These are phyloP conservation scores for Artemisia argyi DNA, from an alignment of 129 eudicot species.

Conservation along the genomic window DNA sequence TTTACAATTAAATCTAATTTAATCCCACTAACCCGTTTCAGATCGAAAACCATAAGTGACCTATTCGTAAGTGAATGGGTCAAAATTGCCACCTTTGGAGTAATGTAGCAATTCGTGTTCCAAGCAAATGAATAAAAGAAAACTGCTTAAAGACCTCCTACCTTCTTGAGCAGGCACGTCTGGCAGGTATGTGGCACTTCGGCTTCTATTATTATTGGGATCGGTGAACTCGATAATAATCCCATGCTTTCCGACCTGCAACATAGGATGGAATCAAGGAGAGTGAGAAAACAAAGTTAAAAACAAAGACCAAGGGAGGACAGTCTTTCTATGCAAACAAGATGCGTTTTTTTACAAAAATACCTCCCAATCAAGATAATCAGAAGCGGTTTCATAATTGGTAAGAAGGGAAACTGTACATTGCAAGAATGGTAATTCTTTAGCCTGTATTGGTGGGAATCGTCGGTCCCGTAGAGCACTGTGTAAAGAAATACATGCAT, in stretches of 20 bases:
- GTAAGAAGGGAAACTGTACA: conserved; percentile 92
- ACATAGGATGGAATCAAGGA: neutral
- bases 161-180: conserved; percentile 97
- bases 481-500: conserved; percentile 3
- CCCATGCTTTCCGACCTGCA: conserved; percentile 89
- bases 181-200: conserved; percentile 92
- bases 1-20: neutral
- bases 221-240: conserved; percentile 89
- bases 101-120: neutral
- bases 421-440: conserved; percentile 81
- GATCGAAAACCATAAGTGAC: neutral
- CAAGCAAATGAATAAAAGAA: neutral
- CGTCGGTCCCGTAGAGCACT: conserved; percentile 80
- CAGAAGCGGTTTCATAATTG: conserved; percentile 69
- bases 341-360: neutral
- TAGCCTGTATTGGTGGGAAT: conserved; percentile 84
- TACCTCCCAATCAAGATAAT: conserved; percentile 99
- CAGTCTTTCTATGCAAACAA: neutral
- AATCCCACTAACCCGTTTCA: neutral
- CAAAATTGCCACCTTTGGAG: neutral
- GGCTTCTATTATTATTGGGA: conserved; percentile 65
- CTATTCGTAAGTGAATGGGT: neutral
- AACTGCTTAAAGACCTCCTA: conserved; percentile 4
- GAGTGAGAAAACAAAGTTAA: neutral
- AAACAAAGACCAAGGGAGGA: neutral